Base-by-base conservation (phyloP, 1,139 yeast genomes). In the Trichomonascaceae sp. region DNA sequence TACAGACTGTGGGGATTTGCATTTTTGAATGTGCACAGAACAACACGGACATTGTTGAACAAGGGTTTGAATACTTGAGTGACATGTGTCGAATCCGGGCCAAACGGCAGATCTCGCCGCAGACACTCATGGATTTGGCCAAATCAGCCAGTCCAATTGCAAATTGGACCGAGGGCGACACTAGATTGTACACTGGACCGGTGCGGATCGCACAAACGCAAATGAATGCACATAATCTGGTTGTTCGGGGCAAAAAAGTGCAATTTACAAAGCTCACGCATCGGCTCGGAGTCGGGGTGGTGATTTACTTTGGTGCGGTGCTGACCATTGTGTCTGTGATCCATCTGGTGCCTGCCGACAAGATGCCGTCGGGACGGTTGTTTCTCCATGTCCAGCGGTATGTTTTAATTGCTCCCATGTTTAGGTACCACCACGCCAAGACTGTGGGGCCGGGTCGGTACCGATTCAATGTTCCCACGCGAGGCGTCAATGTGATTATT, bases 401-500 rank as follows among this genome's bases (percentile, higher is more conserved):
- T 39, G 40, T 72, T 25, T 47, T 69, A 1, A 43, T 73, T 28
- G 75, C 79, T 2, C 71, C 79, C 1, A 50, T 67, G 11, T 59
- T 62, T 33, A 52, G 53, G 5, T 52, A 54, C 32, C 56, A 55
- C 8, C 77, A 71, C 44, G 62, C 66, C 30, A 58, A 62, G 29
- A 57, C 62, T 35, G 47, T 50, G 30, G 51, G 26, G 14, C 31
- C 41, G 20, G 34, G 56, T 20, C 42, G 54, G 15, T 47, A 57
- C 20, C 50, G 56, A 4, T 38, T 56, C 17, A 48, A 67, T 27
- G 52, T 74, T n/a, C 89, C 89, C 2, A 69, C 81, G 1, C 64
- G 85, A 41, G 55, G 65, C 31, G 85, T 74, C 52, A 49, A 72
- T 0, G 41, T 69, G 8, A 57, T 69, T 30, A 50, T 76, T 11